Percentiles rank a stretch among this genome's conserved stretches.
phyloP scores from a whole-genome alignment of 2,329 filamentous ascomycete species.

The Cordyceps cicadae region DNA sequence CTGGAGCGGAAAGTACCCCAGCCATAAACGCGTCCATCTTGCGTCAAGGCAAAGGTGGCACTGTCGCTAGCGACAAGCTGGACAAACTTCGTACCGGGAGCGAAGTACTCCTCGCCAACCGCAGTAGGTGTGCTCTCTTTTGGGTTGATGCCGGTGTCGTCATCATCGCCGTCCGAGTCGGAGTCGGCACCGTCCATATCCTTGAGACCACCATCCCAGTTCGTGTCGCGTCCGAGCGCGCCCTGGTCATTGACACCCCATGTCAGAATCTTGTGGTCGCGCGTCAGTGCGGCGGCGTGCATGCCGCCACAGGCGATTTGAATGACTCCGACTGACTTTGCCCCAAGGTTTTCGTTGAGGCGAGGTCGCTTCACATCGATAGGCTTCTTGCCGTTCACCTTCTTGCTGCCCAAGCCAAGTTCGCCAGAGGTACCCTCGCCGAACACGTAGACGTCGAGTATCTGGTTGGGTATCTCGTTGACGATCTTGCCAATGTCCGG shows the following conservation, averaged over 20 bases:
- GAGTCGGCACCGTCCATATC: constrained; percentile 46
- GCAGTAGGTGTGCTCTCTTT: constrained; percentile 58
- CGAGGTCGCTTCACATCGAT: constrained; percentile 75
- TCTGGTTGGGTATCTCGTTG: constrained; percentile 54
- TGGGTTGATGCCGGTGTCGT: constrained; percentile 62
- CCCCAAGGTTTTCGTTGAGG: constrained; percentile 59
- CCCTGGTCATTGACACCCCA: constrained; percentile 87
- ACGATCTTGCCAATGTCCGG: constrained; percentile 55
- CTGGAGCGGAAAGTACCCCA: constrained; percentile 72
- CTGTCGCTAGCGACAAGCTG: constrained; percentile 67
- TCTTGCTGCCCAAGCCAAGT: constrained; percentile 66
- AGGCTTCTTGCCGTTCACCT: constrained; percentile 50
- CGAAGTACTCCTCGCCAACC: constrained; percentile 51
- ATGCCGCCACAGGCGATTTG: constrained; percentile 73
- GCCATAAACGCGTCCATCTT: constrained; percentile 67
- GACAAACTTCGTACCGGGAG: constrained; percentile 49
- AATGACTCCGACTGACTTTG: constrained; percentile 63
- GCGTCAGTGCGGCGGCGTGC: constrained; percentile 69
- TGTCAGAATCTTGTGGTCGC: constrained; percentile 72
- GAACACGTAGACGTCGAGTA: constrained; percentile 69
- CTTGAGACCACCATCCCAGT: constrained; percentile 55
- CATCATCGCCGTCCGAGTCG: constrained; percentile 51
- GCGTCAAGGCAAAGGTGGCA: constrained; percentile 66
- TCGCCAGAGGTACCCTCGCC: constrained; percentile 75
- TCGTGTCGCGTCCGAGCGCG: constrained; percentile 67